Conservation (phyloP, 2,329 filamentous ascomycete genomes). For the Tolypocladium cylindrosporum region DNA sequence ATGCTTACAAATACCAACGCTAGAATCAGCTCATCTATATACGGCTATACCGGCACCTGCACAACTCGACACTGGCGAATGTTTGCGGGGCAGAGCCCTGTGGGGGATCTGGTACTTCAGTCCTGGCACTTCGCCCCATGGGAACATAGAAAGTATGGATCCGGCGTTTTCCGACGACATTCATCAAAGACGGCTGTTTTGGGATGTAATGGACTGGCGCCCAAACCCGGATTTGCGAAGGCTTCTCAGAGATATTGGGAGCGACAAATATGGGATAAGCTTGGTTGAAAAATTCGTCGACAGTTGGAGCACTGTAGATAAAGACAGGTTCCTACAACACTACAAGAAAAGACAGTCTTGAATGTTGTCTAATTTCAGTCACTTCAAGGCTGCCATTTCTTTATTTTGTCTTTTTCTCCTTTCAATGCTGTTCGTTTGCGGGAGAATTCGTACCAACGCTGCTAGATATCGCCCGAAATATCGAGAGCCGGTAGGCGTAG, state of each 20-base stretch:
- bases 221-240: neutral
- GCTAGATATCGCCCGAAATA: no score
- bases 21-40: neutral
- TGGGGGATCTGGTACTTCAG: neutral
- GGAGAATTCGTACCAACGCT: no score
- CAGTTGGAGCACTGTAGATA: neutral
- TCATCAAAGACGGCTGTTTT: neutral
- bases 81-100: neutral
- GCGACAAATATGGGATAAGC: neutral
- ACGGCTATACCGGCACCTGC: neutral
- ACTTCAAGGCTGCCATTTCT: neutral
- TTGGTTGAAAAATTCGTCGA: neutral
- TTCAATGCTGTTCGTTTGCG: no score
- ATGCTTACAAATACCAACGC: neutral
- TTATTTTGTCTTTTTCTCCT: no score
- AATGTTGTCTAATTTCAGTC: neutral
- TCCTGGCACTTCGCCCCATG: neutral
- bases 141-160: neutral
- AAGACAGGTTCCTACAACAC: neutral
- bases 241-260: neutral
- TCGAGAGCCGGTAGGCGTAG: no score
- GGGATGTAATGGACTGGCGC: neutral
- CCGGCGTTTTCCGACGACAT: neutral
- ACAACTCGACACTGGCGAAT: neutral
- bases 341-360: neutral